Percentiles rank a stretch among this genome's conserved stretches.
These are phyloP conservation scores for Citrus inodora DNA, from an alignment of 345 rosid species.

Conservation along the genomic window DNA sequence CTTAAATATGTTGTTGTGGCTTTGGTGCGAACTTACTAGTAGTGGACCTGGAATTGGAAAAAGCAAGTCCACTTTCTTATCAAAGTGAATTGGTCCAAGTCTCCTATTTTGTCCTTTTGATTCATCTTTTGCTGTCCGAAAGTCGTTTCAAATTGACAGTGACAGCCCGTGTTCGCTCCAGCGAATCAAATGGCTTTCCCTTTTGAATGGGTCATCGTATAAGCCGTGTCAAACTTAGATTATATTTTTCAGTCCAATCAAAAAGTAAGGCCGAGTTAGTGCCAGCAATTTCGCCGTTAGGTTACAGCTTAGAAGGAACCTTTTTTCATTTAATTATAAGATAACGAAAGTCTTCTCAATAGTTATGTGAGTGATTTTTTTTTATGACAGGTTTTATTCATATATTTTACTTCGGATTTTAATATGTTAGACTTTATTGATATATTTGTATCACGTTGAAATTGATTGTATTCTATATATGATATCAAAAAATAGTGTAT, in stretches of 20 bases:
- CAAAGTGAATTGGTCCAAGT: neutral
- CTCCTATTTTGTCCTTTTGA: neutral
- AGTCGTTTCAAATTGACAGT: neutral
- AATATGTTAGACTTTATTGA: no score
- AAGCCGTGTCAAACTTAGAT: neutral
- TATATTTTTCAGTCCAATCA: neutral
- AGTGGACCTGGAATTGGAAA: no score
- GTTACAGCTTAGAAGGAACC: rapidly evolving
- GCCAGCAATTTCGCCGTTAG: no score
- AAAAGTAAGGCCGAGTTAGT: no score
- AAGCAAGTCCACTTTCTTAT: neutral
- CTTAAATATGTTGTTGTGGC: neutral
- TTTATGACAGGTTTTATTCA: no score
- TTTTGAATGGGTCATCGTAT: neutral
- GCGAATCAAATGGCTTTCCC: neutral
- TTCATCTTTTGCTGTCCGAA: neutral
- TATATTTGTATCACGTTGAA: no score
- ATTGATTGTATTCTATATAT: no score
- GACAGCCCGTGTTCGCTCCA: neutral
- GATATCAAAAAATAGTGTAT: no score
- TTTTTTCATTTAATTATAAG: no score
- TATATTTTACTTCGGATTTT: no score
- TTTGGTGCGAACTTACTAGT: neutral
- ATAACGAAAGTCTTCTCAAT: no score
- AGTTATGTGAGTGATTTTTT: no score